Evolutionary conservation across 441 rosid genomes (phyloP).

Genomic region (Gossypium trilobum): DNA sequence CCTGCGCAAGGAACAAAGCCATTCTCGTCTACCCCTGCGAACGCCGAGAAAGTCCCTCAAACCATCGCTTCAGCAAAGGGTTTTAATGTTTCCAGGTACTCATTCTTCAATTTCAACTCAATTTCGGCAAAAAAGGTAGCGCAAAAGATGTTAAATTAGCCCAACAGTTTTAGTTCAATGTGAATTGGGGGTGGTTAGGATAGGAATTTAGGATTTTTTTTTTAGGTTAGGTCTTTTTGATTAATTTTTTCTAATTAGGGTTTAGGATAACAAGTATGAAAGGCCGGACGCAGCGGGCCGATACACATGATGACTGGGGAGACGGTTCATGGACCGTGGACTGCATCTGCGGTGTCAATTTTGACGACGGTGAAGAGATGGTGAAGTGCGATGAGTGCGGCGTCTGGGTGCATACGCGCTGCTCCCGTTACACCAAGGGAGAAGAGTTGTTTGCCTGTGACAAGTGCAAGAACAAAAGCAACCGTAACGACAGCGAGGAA

Average conservation of each 20-base stretch:
- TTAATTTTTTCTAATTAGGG: background rate
- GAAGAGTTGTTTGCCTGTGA: conserved; percentile 78
- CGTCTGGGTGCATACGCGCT: conserved; percentile 98
- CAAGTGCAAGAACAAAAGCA: conserved; percentile 70
- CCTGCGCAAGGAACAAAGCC: background rate
- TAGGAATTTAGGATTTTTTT: background rate
- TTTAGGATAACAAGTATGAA: conserved; percentile 31
- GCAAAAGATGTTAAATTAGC: conserved; percentile 9
- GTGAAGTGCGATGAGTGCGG: conserved; percentile 95
- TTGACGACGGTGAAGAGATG: conserved; percentile 98
- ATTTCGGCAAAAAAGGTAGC: background rate
- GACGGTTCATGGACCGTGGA: conserved; percentile 98
- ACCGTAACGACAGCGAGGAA: conserved; percentile 56
- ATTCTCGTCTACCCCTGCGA: background rate
- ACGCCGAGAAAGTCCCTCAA: conserved; percentile 1
- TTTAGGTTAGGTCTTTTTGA: background rate
- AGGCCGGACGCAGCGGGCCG: conserved; percentile 55
- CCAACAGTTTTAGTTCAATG: background rate
- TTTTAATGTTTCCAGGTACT: conserved; percentile 12
- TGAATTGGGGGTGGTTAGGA: background rate
- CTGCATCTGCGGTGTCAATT: conserved; percentile 87
- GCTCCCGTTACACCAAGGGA: conserved; percentile 77
- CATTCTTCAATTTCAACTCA: background rate
- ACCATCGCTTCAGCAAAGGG: background rate
- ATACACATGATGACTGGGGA: conserved; percentile 83